These are phyloP conservation scores for Tuber magnatum DNA, from an alignment of 495 filamentous ascomycete genomes.

Conservation along the genomic window DNA sequence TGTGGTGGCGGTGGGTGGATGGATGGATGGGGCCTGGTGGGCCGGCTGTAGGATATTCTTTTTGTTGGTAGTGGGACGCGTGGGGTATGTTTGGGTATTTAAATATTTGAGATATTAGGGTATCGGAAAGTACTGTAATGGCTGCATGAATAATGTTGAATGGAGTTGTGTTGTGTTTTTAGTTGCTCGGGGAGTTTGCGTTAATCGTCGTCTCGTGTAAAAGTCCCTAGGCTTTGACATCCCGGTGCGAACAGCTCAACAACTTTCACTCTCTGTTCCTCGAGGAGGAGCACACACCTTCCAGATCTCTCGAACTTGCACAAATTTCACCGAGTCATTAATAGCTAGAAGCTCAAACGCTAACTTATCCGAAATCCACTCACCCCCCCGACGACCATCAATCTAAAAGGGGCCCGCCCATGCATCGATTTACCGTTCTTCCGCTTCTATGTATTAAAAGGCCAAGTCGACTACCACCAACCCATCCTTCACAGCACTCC, in stretches of 20 bases:
- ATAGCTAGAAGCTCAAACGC: not conserved
- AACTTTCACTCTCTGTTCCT: not conserved
- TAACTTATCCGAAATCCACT: not conserved
- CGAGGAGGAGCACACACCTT: not conserved
- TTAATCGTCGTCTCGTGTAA: not conserved
- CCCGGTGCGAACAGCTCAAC: not conserved
- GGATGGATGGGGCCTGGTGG: not conserved
- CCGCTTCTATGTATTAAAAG: too few species aligned
- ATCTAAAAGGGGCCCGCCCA: not conserved
- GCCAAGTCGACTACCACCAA: too few species aligned
- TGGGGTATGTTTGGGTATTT: not conserved
- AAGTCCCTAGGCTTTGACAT: not conserved
- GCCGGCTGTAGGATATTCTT: not conserved
- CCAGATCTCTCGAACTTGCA: not conserved
- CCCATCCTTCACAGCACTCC: too few species aligned
- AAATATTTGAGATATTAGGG: not conserved
- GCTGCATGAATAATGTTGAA: not conserved
- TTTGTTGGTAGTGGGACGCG: not conserved
- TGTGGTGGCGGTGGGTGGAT: not conserved
- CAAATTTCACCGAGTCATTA: not conserved
- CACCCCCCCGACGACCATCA: not conserved
- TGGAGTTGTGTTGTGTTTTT: not conserved
- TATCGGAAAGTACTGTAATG: not conserved
- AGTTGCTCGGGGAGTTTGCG: not conserved
- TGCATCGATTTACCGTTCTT: too few species aligned